Evolutionary conservation across 108 stramenopile genomes (phyloP), one percentile per base, ranked within the genome.

Genomic region (Aurantiochytrium sp.): DNA sequence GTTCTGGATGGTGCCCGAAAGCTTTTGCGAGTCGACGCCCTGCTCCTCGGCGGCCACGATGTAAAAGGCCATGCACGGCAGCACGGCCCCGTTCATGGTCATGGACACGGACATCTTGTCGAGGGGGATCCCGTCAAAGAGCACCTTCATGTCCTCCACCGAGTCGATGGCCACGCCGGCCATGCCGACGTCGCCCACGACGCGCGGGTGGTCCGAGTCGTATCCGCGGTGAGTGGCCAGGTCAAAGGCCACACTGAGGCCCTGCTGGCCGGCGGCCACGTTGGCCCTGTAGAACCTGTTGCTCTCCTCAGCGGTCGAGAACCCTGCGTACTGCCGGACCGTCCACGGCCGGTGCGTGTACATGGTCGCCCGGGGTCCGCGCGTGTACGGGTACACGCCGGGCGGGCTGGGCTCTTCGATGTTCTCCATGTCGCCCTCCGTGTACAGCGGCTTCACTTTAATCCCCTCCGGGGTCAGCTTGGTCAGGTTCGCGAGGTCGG

Each of bases 61-160:
- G 92, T 97, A 99, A 91, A 97, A 95, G 37, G 97, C 98, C 93
- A 98, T 89, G 22, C 95, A 91, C 2, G 99, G 99, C 32, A 96
- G 94, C 22, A 97, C 97, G 6, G 97, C 99, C 21, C 99, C 99
- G 92, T 99, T 99, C 99, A 99, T 99, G 2, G 97, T 97, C 95
- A 99, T 98, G 45, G 94, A 95, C n/a, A 99, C 97, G 42, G 93
- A 94, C 85, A 97, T 94, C 45, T 96, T 91, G 88, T 96, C 97
- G 52, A 99, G 93, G 32, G 96, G 96, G 69, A 99, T 99, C 55
- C 95, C 96, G 87, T 97, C 95, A 90, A 99, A 99, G 8, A 99
- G 92, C 52, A 97, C 92, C 89, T 98, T 97, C 96, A 97, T 97
- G 90, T 99, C 98, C 65, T 96, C 93, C 19, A 99, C 91, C 1